Evolutionary conservation across 352 stramenopile genomes (phyloP).

Genomic region (Elongisporangium undulatum): DNA sequence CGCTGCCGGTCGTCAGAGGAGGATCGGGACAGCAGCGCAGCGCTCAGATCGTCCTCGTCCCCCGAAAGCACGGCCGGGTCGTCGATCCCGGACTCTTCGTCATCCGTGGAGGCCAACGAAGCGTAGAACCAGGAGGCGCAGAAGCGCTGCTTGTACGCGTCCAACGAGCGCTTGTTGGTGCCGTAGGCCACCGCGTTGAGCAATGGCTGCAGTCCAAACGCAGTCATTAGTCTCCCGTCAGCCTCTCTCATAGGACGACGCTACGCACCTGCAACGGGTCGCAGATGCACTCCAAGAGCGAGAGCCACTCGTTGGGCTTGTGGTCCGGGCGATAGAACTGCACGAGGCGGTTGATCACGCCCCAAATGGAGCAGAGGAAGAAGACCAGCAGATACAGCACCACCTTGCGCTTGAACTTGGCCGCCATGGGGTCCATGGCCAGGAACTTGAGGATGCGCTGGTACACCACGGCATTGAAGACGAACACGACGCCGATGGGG

Average conservation of each 20-base stretch:
- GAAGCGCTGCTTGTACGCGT: constrained; percentile 68
- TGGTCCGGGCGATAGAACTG: constrained; percentile 48
- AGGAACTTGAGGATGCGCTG: constrained; percentile 58
- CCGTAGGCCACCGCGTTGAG: constrained; percentile 65
- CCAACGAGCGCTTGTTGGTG: constrained; percentile 66
- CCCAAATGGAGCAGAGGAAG: constrained; percentile 76
- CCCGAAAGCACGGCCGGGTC: constrained; percentile 28
- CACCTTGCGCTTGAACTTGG: constrained; percentile 49
- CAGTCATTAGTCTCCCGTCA: not conserved
- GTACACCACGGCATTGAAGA: constrained; percentile 66
- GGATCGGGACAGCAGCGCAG: constrained; percentile 11
- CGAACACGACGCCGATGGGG: constrained; percentile 53
- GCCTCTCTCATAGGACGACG: not conserved
- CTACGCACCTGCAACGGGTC: constrained; percentile 31
- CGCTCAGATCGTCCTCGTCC: constrained; percentile 21
- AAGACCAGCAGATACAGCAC: constrained; percentile 63
- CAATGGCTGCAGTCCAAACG: constrained; percentile 32
- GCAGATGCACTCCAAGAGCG: constrained; percentile 64
- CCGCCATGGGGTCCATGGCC: constrained; percentile 57
- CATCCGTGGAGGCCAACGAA: constrained; percentile 55
- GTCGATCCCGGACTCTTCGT: constrained; percentile 62
- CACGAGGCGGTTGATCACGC: constrained; percentile 56
- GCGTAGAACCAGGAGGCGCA: constrained; percentile 60
- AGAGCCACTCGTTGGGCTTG: constrained; percentile 44
- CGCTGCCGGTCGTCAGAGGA: too few species aligned